Evolutionary conservation across 495 filamentous ascomycete species (phyloP).

Genomic region (Tuber melanosporum): DNA sequence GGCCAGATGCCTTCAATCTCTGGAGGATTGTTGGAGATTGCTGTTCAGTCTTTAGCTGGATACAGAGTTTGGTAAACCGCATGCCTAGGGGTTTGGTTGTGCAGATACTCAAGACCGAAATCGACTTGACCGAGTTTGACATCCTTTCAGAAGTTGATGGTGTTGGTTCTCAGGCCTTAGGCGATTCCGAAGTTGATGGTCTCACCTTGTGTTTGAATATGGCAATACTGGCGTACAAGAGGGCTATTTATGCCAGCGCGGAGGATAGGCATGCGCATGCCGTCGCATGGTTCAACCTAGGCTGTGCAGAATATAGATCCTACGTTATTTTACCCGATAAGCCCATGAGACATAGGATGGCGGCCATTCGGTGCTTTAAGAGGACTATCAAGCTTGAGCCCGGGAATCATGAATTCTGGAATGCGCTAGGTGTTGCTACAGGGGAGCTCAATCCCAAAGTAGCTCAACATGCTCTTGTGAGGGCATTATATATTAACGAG

Average conservation of each 20-base stretch:
- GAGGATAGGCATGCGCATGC: constrained; percentile 85
- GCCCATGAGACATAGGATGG: constrained; percentile 56
- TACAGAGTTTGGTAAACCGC: constrained; percentile 56
- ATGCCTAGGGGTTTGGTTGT: constrained; percentile 55
- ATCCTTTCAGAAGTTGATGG: constrained; percentile 64
- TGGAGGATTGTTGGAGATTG: constrained; percentile 94
- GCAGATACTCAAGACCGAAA: constrained; percentile 51
- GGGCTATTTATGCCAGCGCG: constrained; percentile 65
- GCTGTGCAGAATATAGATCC: constrained; percentile 82
- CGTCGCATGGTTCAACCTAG: constrained; percentile 92
- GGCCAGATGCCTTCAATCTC: constrained; percentile 73
- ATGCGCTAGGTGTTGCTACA: constrained; percentile 85
- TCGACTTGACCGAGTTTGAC: constrained; percentile 53
- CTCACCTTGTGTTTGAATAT: constrained; percentile 54
- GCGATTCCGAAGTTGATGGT: constrained; percentile 45
- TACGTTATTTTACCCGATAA: constrained; percentile 52
- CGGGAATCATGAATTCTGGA: constrained; percentile 96
- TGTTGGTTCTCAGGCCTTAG: constrained; percentile 51
- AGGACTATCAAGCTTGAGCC: constrained; percentile 91
- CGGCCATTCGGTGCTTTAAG: constrained; percentile 89
- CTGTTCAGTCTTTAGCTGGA: constrained; percentile 70
- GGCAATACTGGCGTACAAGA: constrained; percentile 77
- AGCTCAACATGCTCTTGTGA: constrained; percentile 89
- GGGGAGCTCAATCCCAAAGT: constrained; percentile 76
- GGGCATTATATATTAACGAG: constrained; percentile 89